These are phyloP conservation scores for Roridomyces roridus DNA, from an alignment of 768 basidiomycete genomes.

Conservation along the genomic window DNA sequence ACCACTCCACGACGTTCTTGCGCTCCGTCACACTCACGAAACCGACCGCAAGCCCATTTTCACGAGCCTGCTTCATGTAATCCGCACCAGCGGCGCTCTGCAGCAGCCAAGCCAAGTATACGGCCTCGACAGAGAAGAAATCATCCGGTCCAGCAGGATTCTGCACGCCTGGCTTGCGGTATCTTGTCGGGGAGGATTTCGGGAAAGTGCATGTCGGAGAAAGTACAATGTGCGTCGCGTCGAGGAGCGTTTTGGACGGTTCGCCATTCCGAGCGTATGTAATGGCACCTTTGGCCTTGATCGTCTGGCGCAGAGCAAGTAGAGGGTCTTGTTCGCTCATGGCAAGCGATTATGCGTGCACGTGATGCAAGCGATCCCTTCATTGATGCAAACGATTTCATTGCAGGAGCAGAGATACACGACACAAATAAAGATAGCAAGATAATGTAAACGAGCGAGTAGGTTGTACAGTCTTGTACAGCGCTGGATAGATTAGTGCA, in stretches of 20 bases:
- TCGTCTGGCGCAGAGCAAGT: slow-evolving; percentile 63
- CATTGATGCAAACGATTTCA: no score
- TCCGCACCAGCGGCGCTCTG: slow-evolving; percentile 78
- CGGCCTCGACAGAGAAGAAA: slow-evolving; percentile 80
- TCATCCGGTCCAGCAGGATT: slow-evolving; percentile 55
- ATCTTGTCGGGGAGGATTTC: slow-evolving; percentile 80
- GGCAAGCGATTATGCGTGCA: no score
- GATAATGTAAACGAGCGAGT: slow-evolving; percentile 1
- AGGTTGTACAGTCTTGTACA: no score
- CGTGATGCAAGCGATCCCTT: no score
- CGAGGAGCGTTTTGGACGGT: slow-evolving; percentile 52
- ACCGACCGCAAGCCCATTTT: slow-evolving; percentile 72
- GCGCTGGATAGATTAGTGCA: no score
- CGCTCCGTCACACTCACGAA: slow-evolving; percentile 90
- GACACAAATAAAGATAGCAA: not conserved
- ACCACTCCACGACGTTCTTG: slow-evolving; percentile 85
- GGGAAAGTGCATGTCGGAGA: slow-evolving; percentile 58
- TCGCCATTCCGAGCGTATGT: slow-evolving; percentile 52
- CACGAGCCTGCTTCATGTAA: slow-evolving; percentile 87
- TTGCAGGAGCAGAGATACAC: no score
- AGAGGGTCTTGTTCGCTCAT: slow-evolving; percentile 51
- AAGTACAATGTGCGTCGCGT: slow-evolving; percentile 72
- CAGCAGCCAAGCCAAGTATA: slow-evolving; percentile 85
- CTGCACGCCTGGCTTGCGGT: slow-evolving; percentile 65
- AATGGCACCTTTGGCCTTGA: slow-evolving; percentile 58